Base-by-base conservation (phyloP, 2,329 filamentous ascomycete species). In the Stachybotrys echinatus region DNA sequence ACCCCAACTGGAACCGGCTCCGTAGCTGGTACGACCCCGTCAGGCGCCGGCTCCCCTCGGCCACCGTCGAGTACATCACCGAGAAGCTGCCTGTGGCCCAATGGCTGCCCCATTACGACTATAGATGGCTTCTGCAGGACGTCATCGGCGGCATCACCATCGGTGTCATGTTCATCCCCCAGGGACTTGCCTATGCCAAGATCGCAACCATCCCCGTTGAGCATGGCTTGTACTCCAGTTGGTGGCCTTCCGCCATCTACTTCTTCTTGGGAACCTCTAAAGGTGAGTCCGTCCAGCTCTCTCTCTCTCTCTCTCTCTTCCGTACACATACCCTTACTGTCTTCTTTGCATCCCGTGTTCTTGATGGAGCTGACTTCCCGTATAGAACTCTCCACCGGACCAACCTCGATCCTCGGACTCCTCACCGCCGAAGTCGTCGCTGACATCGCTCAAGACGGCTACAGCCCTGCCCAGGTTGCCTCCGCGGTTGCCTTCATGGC, bases 391-490 rank as follows among this genome's bases (percentile, higher is more conserved):
- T 84, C 81, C 1, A 79, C 77, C 1, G 81, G 83, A 5, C 83
- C 83, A 12, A 87, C 83, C 0, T 85, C 82, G 0, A 76, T 85
- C 22, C 76, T 86, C 50, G 82, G 81, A 7, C 74, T 87, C 2
- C 69, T 86, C 22, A 85, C 82, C 0, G 77, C 80, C 17, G 77
- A 85, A 52, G 81, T 84, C 43, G 73, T 87, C 23, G 64, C 70
- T 19, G 74, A 79, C 38, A 65, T 84, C 2, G 64, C 71, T 19
- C 61, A 62, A 42, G 66, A 74, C 38, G 74, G 80, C 31, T 83
- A 79, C 60, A 64, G 70, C 2, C 72, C 79, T 1, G 73, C 77
- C 19, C 72, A 78, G 31, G 80, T 86, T 31, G 79, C 82, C 2
- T 79, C 79, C 0, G 81, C 81, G 7, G 74, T 85, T 2, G 80